A percentile compares a stretch with the other conserved stretches of the same genome.
phyloP scores from a whole-genome alignment of 352 stramenopile species.

The Thraustochytrium striatum region DNA sequence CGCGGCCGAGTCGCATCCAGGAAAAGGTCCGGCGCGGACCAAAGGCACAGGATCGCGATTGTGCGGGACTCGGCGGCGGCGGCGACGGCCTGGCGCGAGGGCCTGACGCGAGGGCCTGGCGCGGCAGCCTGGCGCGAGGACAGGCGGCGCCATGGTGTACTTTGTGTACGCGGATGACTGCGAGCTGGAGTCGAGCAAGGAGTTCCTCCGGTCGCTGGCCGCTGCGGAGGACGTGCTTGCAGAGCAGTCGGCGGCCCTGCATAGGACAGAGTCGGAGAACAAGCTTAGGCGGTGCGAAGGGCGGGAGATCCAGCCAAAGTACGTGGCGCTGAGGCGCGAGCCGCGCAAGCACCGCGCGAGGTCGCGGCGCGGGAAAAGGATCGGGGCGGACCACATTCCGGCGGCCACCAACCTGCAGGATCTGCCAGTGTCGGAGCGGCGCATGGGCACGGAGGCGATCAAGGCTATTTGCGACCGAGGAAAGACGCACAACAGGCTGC shows the following conservation, averaged over 20 bases:
- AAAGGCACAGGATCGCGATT: too few species aligned
- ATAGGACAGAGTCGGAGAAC: neutral
- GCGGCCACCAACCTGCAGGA: conserved; percentile 10
- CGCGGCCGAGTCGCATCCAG: too few species aligned
- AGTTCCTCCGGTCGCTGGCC: conserved; percentile 1
- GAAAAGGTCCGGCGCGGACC: too few species aligned
- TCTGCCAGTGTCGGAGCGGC: conserved; percentile 17
- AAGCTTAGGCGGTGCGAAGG: neutral
- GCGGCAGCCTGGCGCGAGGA: too few species aligned
- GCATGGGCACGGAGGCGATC: conserved; percentile 34
- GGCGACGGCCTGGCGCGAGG: too few species aligned
- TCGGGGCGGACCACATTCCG: neutral
- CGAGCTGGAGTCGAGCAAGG: conserved; percentile 5
- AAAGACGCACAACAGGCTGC: conserved; percentile 26
- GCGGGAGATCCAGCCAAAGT: neutral
- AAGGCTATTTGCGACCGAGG: conserved; percentile 37
- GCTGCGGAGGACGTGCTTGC: neutral
- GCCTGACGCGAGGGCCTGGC: too few species aligned
- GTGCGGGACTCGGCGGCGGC: too few species aligned
- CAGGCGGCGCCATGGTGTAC: conserved; percentile 46
- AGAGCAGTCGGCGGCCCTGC: neutral
- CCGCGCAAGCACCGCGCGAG: too few species aligned
- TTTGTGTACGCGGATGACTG: conserved; percentile 36
- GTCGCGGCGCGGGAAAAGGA: too few species aligned
- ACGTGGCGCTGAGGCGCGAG: neutral